Percentiles rank a stretch among this genome's conserved stretches.
These are phyloP conservation scores for Fusarium papillatum DNA, from an alignment of 2,329 filamentous ascomycete genomes.

Conservation along the genomic window DNA sequence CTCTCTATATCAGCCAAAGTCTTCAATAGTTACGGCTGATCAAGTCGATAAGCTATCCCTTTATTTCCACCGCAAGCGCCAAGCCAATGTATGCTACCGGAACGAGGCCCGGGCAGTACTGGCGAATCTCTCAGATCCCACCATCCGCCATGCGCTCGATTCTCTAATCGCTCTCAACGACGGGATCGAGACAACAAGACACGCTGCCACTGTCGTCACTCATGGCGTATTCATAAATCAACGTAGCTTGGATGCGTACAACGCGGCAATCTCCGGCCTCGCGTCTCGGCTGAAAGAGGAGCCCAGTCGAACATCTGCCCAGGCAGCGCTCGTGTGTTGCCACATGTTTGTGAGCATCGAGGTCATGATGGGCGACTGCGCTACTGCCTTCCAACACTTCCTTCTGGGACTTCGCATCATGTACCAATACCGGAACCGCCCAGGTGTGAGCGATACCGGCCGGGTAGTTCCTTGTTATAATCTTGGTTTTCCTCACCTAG, in stretches of 20 bases:
- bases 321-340: conserved; percentile 14
- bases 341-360: conserved; percentile 23
- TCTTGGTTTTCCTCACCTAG: conserved; percentile 1
- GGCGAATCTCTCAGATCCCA: conserved; percentile 9
- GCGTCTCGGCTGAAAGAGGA: neutral
- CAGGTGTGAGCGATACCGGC: conserved; percentile 1
- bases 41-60: conserved; percentile 3
- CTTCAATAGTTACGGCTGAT: neutral
- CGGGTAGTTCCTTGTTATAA: neutral
- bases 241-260: conserved; percentile 7
- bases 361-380: conserved; percentile 4
- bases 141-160: conserved; percentile 7
- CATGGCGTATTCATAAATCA: neutral
- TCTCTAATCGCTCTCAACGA: conserved; percentile 1
- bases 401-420: conserved; percentile 12
- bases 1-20: conserved; percentile 1
- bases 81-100: conserved; percentile 1
- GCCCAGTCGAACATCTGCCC: neutral
- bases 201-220: too few relatives aligned
- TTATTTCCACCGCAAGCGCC: conserved; percentile 8
- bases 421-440: conserved; percentile 11
- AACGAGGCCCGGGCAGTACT: conserved; percentile 5
- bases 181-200: neutral
- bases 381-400: conserved; percentile 8
- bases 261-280: neutral